Evolutionary conservation across 495 filamentous ascomycete genomes (phyloP), one percentile per base, ranked within the genome.

Genomic region (Annulohypoxylon bovei): DNA sequence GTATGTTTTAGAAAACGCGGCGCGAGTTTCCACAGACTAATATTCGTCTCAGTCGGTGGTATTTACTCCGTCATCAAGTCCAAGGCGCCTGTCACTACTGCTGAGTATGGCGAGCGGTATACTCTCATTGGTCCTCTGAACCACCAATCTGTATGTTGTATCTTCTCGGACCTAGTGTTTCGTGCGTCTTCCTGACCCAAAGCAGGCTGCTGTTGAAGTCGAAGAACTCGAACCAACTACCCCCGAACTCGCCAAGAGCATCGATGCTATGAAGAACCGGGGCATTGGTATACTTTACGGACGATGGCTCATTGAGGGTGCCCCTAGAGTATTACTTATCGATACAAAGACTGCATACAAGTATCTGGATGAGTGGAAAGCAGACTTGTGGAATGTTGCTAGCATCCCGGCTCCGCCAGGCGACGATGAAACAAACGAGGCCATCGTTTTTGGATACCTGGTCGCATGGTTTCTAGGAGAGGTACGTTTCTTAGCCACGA

Each of bases 1-100:
- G 92, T 93, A 86, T 58, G 83, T 77, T 54, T 47, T 65, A 52
- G 33, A 50, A 59, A 62, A 47, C 30, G 42, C 22, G 28, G 37
- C 40, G 14, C 25, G 53, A 28, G 60, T 42, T 44, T 32, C 28
- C 32, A 33, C 12, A 52, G 56, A 70, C 70, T 40, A 50, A 68
- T 27, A 12, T 33, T 16, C 22, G 32, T n/a, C 57, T 35, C 65
- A 95, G 95, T 99, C 62, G 95, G 95, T 76, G 95, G 95, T 68
- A 99, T 99, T 81, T 99, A 99, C 83, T 98, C 95, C 12, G 95
- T 99, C 56, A 88, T 99, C 77, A 99, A 99, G 82, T 99, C 95
- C 56, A 99, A 99, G 80, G 95, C 95, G 18, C 94, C 95, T 7
- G 95, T 99, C 52, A 99, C 95, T 27, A 97, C 95, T 0, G 93